phyloP scores from a whole-genome alignment of 345 rosid species.

The Syzygium aqueum region DNA sequence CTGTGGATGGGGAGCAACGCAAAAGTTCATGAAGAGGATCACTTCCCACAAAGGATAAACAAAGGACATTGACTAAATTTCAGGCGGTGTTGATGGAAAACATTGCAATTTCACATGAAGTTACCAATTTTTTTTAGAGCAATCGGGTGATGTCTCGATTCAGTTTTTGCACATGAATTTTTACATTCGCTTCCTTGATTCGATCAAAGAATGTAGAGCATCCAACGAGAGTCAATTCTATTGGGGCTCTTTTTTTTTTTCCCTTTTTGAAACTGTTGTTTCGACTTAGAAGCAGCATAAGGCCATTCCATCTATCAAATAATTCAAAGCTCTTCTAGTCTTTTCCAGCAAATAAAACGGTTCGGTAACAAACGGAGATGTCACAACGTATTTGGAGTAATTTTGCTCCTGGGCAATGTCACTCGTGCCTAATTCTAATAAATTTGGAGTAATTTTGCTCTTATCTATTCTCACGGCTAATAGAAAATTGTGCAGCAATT shows the following conservation, averaged over 20 bases:
- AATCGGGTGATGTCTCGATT: background rate
- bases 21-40: background rate
- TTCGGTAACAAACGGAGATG: background rate
- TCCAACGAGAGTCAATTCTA: background rate
- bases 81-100: background rate
- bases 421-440: too few species aligned
- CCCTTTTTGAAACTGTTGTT: background rate
- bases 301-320: background rate
- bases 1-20: background rate
- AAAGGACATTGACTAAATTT: background rate
- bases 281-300: background rate
- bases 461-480: too few species aligned
- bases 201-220: background rate
- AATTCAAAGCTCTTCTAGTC: background rate
- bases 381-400: rapidly evolving
- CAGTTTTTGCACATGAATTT: background rate
- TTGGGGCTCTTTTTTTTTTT: background rate
- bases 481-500: background rate
- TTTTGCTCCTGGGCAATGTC: background rate
- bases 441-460: too few species aligned
- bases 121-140: background rate
- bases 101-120: background rate
- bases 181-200: background rate
- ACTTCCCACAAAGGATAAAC: background rate
- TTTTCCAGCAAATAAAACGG: background rate